Evolutionary conservation across 2,329 filamentous ascomycete species (phyloP).

Genomic region (Penicillium nordicum): DNA sequence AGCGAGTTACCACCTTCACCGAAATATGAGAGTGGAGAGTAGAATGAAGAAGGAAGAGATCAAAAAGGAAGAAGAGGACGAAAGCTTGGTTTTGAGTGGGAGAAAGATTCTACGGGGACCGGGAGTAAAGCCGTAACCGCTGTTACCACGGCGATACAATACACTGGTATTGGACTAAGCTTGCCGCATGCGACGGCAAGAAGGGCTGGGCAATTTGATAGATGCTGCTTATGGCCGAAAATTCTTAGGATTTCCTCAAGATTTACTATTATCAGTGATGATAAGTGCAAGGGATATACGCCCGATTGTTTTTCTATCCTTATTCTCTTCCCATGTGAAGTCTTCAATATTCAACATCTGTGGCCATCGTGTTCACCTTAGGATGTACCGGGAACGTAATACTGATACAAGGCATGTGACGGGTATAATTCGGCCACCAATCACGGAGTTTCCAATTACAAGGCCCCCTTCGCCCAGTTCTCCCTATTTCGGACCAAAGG

Average conservation of each 20-base stretch:
- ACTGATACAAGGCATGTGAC: slow-evolving; percentile 28
- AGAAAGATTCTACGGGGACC: slow-evolving; percentile 37
- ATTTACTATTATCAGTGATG: background rate
- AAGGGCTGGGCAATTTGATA: slow-evolving; percentile 16
- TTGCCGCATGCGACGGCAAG: slow-evolving; percentile 33
- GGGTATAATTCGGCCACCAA: slow-evolving; percentile 20
- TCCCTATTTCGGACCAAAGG: slow-evolving; percentile 17
- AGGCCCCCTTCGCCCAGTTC: background rate
- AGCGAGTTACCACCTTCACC: slow-evolving; percentile 37
- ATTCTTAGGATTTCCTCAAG: background rate
- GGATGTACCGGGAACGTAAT: slow-evolving; percentile 11
- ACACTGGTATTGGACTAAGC: slow-evolving; percentile 23
- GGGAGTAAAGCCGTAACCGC: slow-evolving; percentile 38
- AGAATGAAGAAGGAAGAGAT: slow-evolving; percentile 36
- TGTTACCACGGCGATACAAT: slow-evolving; percentile 33
- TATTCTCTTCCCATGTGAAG: background rate
- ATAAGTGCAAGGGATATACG: no score
- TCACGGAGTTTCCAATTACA: slow-evolving; percentile 23
- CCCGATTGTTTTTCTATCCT: background rate
- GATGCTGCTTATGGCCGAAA: background rate
- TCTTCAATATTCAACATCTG: background rate
- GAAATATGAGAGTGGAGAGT: slow-evolving; percentile 32
- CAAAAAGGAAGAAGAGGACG: slow-evolving; percentile 37
- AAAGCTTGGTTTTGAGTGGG: slow-evolving; percentile 41
- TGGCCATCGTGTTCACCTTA: background rate